Evolutionary conservation across 495 filamentous ascomycete genomes (phyloP), one percentile per base, ranked within the genome.

Genomic region (Penicillium cataractarum): DNA sequence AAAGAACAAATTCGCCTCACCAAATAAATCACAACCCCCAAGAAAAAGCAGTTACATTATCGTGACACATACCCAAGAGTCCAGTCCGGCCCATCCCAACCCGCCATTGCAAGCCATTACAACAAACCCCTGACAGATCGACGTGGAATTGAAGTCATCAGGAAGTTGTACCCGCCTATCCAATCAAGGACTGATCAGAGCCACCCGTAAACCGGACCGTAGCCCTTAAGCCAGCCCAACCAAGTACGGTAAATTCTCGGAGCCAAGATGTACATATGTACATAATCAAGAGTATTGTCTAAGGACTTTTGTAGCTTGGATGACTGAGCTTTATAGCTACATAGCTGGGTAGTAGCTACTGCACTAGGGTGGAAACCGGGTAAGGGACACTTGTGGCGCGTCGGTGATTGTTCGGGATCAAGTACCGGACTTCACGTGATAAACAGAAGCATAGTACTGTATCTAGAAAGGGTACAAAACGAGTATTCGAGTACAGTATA

Each of bases 101-200:
- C n/a, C n/a, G n/a, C n/a, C n/a, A 40, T 19, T 40, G 39, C 15
- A 17, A n/a, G 17, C 40, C 5, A 46, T 22, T 21, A 12, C 42
- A 24, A 22, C 42, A 39, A 17, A 22, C 5, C 17, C 10, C n/a
- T 8, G 8, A 13, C n/a, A 19, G 9, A 21, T 24, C 42, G 64
- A 66, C 64, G 64, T 60, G 33, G 7, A 19, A 13, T 22, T 53
- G 40, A 42, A 52, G 56, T 66, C 60, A 66, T 63, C 29, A 10
- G 60, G 64, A 63, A 60, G 4, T 15, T 0, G 24, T 24, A 27
- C 32, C 63, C 63, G 51, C 62, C 57, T 51, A 65, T 53, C 44
- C 37, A 27, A 46, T 53, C 27, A 50, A 17, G 6, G 54, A 19
- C 31, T 10, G 4, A 15, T 3, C 31, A 12, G 17, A 29, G 12